Conservation (phyloP, 768 basidiomycete species). For the Lyophyllum atratum region DNA sequence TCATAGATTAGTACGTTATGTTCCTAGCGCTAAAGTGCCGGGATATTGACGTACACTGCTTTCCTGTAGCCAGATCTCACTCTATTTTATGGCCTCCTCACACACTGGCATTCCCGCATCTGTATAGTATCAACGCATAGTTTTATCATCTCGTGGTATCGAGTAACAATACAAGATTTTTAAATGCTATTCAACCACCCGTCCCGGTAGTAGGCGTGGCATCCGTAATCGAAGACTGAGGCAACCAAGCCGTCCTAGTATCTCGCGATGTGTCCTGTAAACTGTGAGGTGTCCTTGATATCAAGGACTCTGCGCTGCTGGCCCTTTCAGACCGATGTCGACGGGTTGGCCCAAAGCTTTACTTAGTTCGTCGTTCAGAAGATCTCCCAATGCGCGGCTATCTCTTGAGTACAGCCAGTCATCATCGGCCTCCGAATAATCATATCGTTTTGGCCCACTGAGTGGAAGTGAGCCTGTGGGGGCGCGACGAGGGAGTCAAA, state of each 20-base stretch:
- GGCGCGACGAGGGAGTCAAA: not conserved
- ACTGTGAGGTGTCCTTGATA: not conserved
- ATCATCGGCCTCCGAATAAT: constrained; percentile 57
- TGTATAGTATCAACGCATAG: constrained; percentile 10
- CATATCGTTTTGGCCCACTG: constrained; percentile 93
- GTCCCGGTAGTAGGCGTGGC: not conserved
- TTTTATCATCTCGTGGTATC: constrained; percentile 1
- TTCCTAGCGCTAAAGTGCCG: not conserved
- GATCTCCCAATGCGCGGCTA: constrained; percentile 52
- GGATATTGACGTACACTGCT: not conserved
- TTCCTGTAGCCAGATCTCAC: not conserved
- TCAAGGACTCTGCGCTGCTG: constrained; percentile 18
- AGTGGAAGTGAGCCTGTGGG: not conserved
- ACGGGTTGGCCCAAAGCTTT: constrained; percentile 30
- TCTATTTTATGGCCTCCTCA: not conserved
- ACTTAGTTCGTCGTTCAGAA: constrained; percentile 72
- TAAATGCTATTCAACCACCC: not conserved
- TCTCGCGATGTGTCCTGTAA: not conserved
- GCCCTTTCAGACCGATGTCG: constrained; percentile 28
- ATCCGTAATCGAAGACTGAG: not conserved
- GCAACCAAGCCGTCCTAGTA: not conserved
- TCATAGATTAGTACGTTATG: not conserved
- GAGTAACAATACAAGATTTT: not conserved
- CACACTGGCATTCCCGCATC: constrained; percentile 9
- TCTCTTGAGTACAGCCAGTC: constrained; percentile 83